A percentile compares a stretch with the other conserved stretches of the same genome.
Evolutionary conservation across 176 grass and related monocot genomes (phyloP).

Genomic region (Zea luxurians): DNA sequence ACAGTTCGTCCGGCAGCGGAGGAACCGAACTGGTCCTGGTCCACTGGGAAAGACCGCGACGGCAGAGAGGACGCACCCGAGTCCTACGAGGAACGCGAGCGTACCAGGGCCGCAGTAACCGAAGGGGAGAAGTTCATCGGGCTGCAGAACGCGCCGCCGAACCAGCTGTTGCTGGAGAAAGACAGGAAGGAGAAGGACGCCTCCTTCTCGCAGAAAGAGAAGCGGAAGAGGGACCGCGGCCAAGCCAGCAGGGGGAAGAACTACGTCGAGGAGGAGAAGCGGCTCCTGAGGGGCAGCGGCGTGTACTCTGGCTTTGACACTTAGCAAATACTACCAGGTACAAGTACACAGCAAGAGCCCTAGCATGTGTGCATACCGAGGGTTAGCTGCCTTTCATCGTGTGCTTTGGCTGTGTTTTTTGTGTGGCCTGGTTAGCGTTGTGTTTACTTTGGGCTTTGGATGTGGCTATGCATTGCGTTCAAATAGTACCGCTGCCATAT

Average conservation of each 20-base stretch:
- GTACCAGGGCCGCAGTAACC: conserved; percentile 51
- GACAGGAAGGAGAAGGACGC: conserved; percentile 56
- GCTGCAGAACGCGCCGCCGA: conserved; percentile 31
- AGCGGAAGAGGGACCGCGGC: conserved; percentile 78
- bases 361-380: background rate
- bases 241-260: conserved; percentile 93
- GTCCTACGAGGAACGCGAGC: conserved; percentile 63
- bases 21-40: conserved; percentile 87
- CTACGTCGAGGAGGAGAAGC: conserved; percentile 98
- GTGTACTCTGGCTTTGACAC: conserved; percentile 93
- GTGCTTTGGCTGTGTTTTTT: background rate
- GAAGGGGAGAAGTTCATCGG: conserved; percentile 68
- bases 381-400: background rate
- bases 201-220: conserved; percentile 87
- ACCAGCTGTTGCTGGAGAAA: conserved; percentile 44
- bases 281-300: conserved; percentile 72
- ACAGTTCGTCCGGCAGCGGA: conserved; percentile 61
- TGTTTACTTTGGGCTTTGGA: background rate
- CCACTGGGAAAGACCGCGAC: conserved; percentile 61
- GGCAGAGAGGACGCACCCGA: conserved; percentile 45
- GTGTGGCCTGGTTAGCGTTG: background rate
- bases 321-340: background rate
- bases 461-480: background rate
- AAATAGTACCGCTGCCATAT: background rate
- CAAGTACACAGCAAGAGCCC: background rate